Evolutionary conservation across 2,329 filamentous ascomycete genomes (phyloP), one percentile per base, ranked within the genome.

Genomic region (Fusarium secorum): DNA sequence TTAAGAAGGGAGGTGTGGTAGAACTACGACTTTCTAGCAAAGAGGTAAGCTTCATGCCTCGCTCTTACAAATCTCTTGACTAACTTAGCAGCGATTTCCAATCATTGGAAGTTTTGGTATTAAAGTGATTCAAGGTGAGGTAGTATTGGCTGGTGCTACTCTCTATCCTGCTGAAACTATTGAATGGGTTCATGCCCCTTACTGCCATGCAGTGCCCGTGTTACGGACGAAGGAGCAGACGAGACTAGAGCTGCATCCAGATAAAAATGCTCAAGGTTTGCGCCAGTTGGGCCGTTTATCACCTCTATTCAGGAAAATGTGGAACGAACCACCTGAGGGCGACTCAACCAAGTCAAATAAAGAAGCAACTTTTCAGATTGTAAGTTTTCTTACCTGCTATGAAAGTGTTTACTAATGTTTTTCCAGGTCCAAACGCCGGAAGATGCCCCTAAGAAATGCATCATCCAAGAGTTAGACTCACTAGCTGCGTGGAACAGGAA

Each of bases 91-190:
- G 88, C 86, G 89, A 20, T 81, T 92, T 42, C 82, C 90, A 8
- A 80, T 91, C 13, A 81, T 93, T 15, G 93, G 93, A 3, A 90
- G 88, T 74, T 96, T 90, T 78, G 88, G 89, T 20, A 77, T 95
- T 33, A 83, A 83, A 17, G 85, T 95, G 1, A 74, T 83, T 13
- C 84, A 83, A 56, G 93, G 93, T 4, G 84, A 89, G 45, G 82
- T 92, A 28, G 89, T 87, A 2, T 78, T 95, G 30, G 86, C 89
- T 18, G 92, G 93, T 20, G 89, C 91, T 11, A 87, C 85, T 11
- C 77, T 95, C 7, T 81, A 82, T 15, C 77, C 85, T 3, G 83
- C 84, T 1, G 80, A 84, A 30, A 78, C 74, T 2, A 76, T 82
- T 10, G 82, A 86, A 69, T 89, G 87, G 83, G 84, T 93, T 20